phyloP scores from a whole-genome alignment of 2,329 filamentous ascomycete genomes.

The Cephalotrichum gorgonifer region DNA sequence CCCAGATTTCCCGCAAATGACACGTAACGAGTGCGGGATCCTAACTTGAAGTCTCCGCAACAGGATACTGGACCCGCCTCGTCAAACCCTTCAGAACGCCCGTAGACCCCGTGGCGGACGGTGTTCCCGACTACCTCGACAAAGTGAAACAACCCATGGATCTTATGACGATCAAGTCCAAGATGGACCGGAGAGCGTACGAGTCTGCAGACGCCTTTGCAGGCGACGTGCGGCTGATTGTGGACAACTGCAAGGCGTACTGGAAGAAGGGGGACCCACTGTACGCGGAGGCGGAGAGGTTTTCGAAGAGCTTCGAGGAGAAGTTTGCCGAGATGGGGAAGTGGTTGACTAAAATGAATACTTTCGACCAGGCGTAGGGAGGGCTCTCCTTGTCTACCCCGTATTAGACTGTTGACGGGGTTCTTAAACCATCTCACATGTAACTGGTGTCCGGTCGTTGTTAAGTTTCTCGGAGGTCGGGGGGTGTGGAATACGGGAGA shows the following conservation, averaged over 20 bases:
- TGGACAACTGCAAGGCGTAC: constrained; percentile 54
- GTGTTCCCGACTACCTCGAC: constrained; percentile 50
- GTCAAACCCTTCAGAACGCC: constrained; percentile 52
- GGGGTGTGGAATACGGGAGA: too few species aligned
- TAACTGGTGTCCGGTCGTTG: not conserved
- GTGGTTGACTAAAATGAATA: constrained; percentile 44
- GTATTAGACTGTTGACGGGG: not conserved
- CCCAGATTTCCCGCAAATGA: not conserved
- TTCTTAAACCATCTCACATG: not conserved
- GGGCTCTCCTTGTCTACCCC: too few species aligned
- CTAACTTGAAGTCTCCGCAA: constrained; percentile 1
- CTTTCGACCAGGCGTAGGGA: not conserved
- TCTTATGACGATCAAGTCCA: constrained; percentile 46
- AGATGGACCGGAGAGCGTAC: constrained; percentile 47
- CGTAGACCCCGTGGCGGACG: constrained; percentile 44
- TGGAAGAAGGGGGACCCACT: constrained; percentile 46
- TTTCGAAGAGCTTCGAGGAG: constrained; percentile 48
- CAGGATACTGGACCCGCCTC: constrained; percentile 57
- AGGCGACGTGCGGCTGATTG: constrained; percentile 50
- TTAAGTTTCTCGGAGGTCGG: too few species aligned
- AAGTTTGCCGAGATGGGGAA: constrained; percentile 50
- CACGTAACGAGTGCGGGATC: not conserved
- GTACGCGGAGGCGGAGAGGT: constrained; percentile 42
- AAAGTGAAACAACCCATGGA: constrained; percentile 55
- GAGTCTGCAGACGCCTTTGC: constrained; percentile 40